Conservation (phyloP, 2,329 filamentous ascomycete species). For the Xylariaceae sp. region DNA sequence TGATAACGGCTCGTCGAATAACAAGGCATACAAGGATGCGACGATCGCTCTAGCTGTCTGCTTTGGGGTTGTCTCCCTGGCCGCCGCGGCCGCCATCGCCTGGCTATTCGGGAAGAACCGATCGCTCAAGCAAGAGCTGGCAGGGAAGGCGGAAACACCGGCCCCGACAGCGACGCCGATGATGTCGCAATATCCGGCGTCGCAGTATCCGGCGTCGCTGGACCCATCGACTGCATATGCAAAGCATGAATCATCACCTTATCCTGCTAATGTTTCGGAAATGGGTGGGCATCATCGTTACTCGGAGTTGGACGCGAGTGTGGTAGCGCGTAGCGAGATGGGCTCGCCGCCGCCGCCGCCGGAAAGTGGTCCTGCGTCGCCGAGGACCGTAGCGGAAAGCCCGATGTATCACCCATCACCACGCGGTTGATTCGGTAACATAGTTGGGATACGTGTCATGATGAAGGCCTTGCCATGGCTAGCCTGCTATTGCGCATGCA, state of each 20-base stretch:
- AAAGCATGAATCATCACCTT: not conserved
- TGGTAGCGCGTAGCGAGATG: slow-evolving; percentile 13
- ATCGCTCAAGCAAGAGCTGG: slow-evolving; percentile 10
- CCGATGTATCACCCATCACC: no score
- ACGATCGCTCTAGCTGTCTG: slow-evolving; percentile 22
- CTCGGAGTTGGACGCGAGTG: slow-evolving; percentile 19
- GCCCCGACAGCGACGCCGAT: not conserved
- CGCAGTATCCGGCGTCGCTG: not conserved
- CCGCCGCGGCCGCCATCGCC: slow-evolving; percentile 9
- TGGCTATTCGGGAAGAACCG: slow-evolving; percentile 20
- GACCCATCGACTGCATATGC: not conserved
- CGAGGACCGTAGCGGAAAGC: no score
- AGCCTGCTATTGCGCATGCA: no score
- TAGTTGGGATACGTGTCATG: no score
- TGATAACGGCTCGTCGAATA: slow-evolving; percentile 20
- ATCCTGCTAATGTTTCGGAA: slow-evolving; percentile 7
- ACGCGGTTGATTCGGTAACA: no score
- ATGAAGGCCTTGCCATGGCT: no score
- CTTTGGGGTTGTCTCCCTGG: slow-evolving; percentile 12
- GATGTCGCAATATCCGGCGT: not conserved
- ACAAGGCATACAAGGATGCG: slow-evolving; percentile 15
- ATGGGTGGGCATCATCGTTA: slow-evolving; percentile 8
- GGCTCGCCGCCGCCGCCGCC: slow-evolving; percentile 5
- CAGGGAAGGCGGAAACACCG: slow-evolving; percentile 4
- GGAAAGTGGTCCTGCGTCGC: no score